Conservation (phyloP, 106 monocot genomes). For the Amphibolis antarctica region DNA sequence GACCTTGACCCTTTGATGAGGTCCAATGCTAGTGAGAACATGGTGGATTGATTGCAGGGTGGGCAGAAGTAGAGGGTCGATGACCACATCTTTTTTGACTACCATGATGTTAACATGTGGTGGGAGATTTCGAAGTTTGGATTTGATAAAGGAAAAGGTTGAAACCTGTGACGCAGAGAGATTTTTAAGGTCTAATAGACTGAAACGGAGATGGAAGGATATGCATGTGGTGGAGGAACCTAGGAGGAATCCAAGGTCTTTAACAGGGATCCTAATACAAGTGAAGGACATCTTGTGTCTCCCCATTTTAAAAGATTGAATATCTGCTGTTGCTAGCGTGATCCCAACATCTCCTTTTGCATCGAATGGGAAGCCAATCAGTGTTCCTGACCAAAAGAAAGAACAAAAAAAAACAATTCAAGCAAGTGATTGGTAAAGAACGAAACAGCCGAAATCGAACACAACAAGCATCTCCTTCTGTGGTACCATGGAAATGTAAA, state of each 20-base stretch:
- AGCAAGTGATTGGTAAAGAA: no score
- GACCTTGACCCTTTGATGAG: constrained; percentile 14
- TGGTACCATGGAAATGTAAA: no score
- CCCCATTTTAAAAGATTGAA: constrained; percentile 17
- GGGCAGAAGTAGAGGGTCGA: constrained; percentile 15
- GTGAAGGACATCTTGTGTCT: constrained; percentile 13
- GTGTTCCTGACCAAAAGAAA: no score
- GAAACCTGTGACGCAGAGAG: constrained; percentile 5
- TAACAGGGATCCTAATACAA: constrained; percentile 18
- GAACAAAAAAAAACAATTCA: no score
- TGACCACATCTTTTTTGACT: constrained; percentile 6
- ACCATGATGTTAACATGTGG: constrained; percentile 24
- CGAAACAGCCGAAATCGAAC: no score
- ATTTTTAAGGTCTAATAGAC: constrained; percentile 6
- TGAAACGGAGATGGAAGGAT: constrained; percentile 22
- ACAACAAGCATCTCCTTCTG: no score
- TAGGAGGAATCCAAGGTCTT: constrained; percentile 4
- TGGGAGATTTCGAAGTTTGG: constrained; percentile 7
- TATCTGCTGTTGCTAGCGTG: not conserved
- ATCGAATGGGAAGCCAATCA: no score
- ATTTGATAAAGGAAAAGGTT: constrained; percentile 17
- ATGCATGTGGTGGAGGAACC: constrained; percentile 12
- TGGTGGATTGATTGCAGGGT: constrained; percentile 28
- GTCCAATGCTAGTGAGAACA: constrained; percentile 10
- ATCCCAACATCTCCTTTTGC: no score